Conservation (phyloP, 345 rosid species). For the Arabis hirsuta region DNA sequence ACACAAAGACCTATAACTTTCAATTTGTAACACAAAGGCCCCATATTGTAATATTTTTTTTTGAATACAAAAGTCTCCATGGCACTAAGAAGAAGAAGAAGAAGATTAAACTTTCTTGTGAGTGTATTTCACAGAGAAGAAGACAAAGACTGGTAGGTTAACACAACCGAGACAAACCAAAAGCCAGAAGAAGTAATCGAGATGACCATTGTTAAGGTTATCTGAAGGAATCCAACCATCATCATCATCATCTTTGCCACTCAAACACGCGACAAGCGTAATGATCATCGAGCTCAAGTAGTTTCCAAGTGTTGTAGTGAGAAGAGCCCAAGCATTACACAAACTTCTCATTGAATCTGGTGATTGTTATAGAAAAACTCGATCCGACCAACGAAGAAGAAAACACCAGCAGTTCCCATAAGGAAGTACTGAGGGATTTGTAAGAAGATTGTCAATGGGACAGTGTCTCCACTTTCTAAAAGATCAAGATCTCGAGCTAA, state of each 20-base stretch:
- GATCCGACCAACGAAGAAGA: slow-evolving; percentile 68
- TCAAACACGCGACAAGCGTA: slow-evolving; percentile 60
- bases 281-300: slow-evolving; percentile 80
- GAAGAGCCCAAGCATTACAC: slow-evolving; percentile 72
- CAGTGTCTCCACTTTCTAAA: slow-evolving; percentile 49
- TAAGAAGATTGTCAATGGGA: slow-evolving; percentile 77
- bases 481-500: slow-evolving; percentile 72
- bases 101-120: slow-evolving; percentile 49
- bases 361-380: slow-evolving; percentile 90
- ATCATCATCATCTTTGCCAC: slow-evolving; percentile 47
- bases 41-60: too few species aligned
- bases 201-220: slow-evolving; percentile 81
- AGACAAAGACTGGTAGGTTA: slow-evolving; percentile 58
- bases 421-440: slow-evolving; percentile 81
- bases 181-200: slow-evolving; percentile 85
- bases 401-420: slow-evolving; percentile 82
- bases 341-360: slow-evolving; percentile 90
- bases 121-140: slow-evolving; percentile 60
- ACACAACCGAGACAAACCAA: slow-evolving; percentile 65
- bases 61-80: too few species aligned
- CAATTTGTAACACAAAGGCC: neutral
- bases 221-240: slow-evolving; percentile 79
- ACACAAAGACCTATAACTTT: neutral
- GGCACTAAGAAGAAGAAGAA: neutral
- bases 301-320: slow-evolving; percentile 71